Percentiles rank a stretch among this genome's conserved stretches.
These are phyloP conservation scores for Microthyrium microscopicum DNA, from an alignment of 2,329 filamentous ascomycete genomes.

Conservation along the genomic window DNA sequence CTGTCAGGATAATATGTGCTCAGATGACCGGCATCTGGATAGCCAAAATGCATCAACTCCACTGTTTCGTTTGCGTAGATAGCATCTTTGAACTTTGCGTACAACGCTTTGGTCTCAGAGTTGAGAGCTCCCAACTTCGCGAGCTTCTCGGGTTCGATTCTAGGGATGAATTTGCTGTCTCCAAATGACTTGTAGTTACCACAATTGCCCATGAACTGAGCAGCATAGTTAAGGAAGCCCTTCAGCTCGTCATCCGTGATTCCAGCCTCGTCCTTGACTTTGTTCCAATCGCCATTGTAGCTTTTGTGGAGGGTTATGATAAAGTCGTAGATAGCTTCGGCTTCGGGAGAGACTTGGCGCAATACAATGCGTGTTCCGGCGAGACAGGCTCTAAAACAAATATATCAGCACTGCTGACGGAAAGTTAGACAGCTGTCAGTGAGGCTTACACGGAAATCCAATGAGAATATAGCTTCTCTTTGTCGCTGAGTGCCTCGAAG, in stretches of 20 bases:
- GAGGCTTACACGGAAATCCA: constrained; percentile 27
- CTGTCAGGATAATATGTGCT: constrained; percentile 34
- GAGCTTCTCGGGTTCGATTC: constrained; percentile 25
- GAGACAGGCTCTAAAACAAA: constrained; percentile 28
- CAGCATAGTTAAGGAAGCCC: constrained; percentile 25
- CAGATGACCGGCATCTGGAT: constrained; percentile 30
- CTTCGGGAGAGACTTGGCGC: constrained; percentile 35
- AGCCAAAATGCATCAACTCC: constrained; percentile 30
- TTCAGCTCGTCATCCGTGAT: constrained; percentile 24
- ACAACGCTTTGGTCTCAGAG: constrained; percentile 22
- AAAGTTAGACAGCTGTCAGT: no score
- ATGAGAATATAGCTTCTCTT: constrained; percentile 82
- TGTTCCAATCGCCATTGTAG: constrained; percentile 32
- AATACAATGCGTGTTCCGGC: constrained; percentile 35
- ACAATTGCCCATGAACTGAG: constrained; percentile 34
- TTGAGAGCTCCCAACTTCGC: constrained; percentile 27
- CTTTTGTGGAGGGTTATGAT: constrained; percentile 32
- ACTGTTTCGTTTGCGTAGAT: constrained; percentile 27
- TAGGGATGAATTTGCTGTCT: constrained; percentile 34
- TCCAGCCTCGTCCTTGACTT: constrained; percentile 25
- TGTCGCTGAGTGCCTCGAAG: constrained; percentile 59
- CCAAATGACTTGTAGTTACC: constrained; percentile 37
- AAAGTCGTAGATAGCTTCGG: constrained; percentile 37
- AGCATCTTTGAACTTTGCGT: constrained; percentile 26
- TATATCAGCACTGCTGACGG: neutral